These are phyloP conservation scores for Rubroshorea leprosula DNA, from an alignment of 345 rosid species.

Conservation along the genomic window DNA sequence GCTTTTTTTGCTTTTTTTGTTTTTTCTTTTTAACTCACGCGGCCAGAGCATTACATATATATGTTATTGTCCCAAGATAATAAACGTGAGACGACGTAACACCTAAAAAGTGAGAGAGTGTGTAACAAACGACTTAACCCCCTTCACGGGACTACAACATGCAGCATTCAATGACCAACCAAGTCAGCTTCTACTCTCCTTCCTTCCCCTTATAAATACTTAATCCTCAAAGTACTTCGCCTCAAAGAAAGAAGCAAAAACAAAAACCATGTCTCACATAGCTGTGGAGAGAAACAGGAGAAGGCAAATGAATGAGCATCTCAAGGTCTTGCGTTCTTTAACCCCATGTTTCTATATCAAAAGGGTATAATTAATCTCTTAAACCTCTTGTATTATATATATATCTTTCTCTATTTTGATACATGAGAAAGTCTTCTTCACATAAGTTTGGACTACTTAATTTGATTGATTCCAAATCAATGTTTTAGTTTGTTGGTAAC, in stretches of 20 bases:
- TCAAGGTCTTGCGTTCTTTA: slow-evolving; percentile 76
- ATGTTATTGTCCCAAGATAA: slow-evolving; percentile 50
- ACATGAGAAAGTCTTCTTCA: no score
- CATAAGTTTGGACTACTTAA: no score
- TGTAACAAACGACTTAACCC: slow-evolving; percentile 18
- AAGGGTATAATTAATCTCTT: slow-evolving; percentile 41
- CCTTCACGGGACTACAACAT: slow-evolving; percentile 59
- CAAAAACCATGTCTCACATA: slow-evolving; percentile 64
- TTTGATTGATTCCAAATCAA: no score
- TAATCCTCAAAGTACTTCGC: background rate
- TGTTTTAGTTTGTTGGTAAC: background rate
- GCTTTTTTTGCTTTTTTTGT: no score
- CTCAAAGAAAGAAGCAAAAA: background rate
- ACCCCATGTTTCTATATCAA: slow-evolving; percentile 93
- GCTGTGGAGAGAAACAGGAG: slow-evolving; percentile 93
- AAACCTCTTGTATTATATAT: no score
- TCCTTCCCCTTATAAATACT: slow-evolving; percentile 20
- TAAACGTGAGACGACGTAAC: slow-evolving; percentile 52
- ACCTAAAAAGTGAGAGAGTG: slow-evolving; percentile 4
- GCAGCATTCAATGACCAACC: slow-evolving; percentile 39
- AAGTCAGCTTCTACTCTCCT: background rate
- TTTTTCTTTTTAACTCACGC: slow-evolving; percentile 40
- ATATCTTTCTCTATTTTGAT: no score
- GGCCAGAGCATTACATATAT: slow-evolving; percentile 6
- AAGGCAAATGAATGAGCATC: slow-evolving; percentile 90